Evolutionary conservation across 805 yeast species (phyloP).

Genomic region (Saturnispora sekii): DNA sequence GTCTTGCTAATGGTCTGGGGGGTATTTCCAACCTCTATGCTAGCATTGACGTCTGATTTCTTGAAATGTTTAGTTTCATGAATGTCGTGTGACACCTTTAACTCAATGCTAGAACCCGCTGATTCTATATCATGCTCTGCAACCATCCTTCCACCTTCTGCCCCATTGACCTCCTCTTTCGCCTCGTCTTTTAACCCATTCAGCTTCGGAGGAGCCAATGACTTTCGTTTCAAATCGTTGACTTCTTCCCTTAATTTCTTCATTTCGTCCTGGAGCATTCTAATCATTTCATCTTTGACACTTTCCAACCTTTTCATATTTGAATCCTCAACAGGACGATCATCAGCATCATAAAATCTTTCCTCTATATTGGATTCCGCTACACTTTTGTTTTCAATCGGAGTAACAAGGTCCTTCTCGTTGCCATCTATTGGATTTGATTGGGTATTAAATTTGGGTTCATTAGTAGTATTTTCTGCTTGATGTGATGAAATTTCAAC

Average conservation of each 20-base stretch:
- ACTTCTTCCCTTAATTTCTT: slow-evolving; percentile 3
- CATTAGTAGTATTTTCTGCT: no score
- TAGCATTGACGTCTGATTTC: slow-evolving; percentile 12
- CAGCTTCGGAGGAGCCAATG: not conserved
- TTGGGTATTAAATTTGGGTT: no score
- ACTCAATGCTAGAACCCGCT: no score
- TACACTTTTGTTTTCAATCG: not conserved
- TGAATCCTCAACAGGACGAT: not conserved
- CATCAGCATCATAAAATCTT: not conserved
- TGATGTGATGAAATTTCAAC: no score
- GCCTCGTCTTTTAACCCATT: not conserved
- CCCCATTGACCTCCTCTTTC: not conserved
- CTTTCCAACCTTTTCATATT: not conserved
- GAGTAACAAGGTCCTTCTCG: not conserved
- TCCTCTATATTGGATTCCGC: not conserved
- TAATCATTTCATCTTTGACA: not conserved
- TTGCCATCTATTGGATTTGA: not conserved
- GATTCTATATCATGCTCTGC: no score
- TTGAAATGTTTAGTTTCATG: slow-evolving; percentile 14
- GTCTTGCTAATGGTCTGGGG: not conserved
- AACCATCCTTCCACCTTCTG: no score
- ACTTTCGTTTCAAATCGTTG: slow-evolving; percentile 2
- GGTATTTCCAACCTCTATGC: not conserved
- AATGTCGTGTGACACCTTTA: not conserved
- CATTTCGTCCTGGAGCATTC: not conserved